phyloP scores from a whole-genome alignment of 1,284 basidiomycete genomes.

The Cryptococcus sp. region DNA sequence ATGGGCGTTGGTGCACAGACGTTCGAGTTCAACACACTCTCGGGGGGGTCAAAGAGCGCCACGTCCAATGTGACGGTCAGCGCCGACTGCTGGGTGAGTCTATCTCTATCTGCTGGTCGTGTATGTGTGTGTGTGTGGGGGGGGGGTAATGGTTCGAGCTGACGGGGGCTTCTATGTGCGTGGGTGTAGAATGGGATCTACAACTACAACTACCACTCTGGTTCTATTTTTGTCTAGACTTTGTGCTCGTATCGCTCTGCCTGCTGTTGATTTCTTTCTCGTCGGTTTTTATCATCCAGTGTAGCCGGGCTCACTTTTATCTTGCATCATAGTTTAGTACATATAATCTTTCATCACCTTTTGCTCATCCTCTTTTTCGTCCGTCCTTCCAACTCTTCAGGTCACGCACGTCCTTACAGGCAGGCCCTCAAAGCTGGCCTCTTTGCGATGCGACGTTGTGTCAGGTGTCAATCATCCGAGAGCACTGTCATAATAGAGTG shows the following conservation, averaged over 20 bases:
- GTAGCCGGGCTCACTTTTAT: neutral
- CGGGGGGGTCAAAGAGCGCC: slow-evolving; percentile 17
- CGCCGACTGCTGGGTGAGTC: slow-evolving; percentile 40
- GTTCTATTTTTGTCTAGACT: slow-evolving; percentile 12
- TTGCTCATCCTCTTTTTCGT: neutral
- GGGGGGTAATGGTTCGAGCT: too few species aligned
- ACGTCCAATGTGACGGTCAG: slow-evolving; percentile 21
- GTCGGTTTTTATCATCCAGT: neutral
- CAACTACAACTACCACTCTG: slow-evolving; percentile 48
- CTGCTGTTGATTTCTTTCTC: neutral
- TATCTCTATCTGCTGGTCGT: neutral
- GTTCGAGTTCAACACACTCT: slow-evolving; percentile 29
- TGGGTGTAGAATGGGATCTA: slow-evolving; percentile 37
- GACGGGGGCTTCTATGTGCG: too few species aligned
- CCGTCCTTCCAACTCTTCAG: neutral
- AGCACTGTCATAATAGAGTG: too few species aligned
- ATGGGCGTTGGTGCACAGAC: slow-evolving; percentile 41
- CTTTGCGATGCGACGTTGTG: neutral
- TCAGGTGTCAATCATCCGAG: too few species aligned
- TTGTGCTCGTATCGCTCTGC: neutral
- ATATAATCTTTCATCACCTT: neutral
- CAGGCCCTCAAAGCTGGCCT: neutral
- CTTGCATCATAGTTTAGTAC: neutral
- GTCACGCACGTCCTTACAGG: neutral
- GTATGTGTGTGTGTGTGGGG: neutral